Base-by-base conservation (phyloP, 805 yeast species). In the Sugiyamaella floridensis region DNA sequence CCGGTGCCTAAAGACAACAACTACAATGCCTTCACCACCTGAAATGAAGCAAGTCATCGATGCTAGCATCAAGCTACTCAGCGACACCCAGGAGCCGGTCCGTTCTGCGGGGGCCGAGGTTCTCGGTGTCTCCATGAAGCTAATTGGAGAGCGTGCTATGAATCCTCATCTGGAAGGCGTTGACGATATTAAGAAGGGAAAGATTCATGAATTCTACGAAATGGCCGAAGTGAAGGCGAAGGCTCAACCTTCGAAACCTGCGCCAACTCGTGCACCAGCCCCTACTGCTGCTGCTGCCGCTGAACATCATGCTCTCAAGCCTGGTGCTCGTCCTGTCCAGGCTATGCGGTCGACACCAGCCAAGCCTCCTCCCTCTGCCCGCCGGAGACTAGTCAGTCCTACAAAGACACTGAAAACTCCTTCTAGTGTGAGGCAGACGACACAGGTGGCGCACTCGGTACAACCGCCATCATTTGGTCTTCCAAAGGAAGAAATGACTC, bases 61-160 rank as follows among this genome's bases (percentile, higher is more conserved):
- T 1, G 66, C 72, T 1, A 77, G 82, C 1, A 72, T 78, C 8
- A 86, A 83, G 60, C 72, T 87, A n/a, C 76, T 89, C 43, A 74
- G 79, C 42, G 99, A 93, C 59, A 82, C 95, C 0, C 86, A 85
- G 64, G 95, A 89, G 47, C 86, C 92, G 1, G 84, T 87, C 1
- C 79, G 99, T 63, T 79, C 82, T 48, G 81, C 83, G 4, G 85
- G 92, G 0, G 84, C 89, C 45, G 86, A 84, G 61, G 75, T 83
- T 59, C 76, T 89, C 40, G 98, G 97, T 6, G 81, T 86, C 0
- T 67, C 89, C 48, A 83, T 87, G 84, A 88, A 86, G 66, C 77
- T 89, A n/a, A 76, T 83, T 12, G 97, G 96, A 0, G 85, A 80
- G 61, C 72, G 89, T 49, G 83, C 80, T 49, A 69, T 89, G 58